A percentile compares a stretch with the other conserved stretches of the same genome.
phyloP scores from a whole-genome alignment of 805 yeast species.

The Candida dendrica region DNA sequence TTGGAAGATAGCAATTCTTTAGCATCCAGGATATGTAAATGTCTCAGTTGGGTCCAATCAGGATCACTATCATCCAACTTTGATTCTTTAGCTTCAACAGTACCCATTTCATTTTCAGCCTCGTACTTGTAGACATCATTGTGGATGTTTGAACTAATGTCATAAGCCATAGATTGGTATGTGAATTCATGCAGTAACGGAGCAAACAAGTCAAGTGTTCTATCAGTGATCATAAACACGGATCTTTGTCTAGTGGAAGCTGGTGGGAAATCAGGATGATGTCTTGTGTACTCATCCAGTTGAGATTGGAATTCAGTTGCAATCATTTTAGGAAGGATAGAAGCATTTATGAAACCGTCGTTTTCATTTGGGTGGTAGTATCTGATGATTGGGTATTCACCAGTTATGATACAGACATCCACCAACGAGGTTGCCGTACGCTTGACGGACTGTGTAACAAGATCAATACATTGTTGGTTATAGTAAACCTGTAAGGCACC shows the following conservation, averaged over 20 bases:
- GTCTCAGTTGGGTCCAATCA: conserved; percentile 67
- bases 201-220: conserved; percentile 76
- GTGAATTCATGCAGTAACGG: conserved; percentile 86
- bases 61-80: conserved; percentile 55
- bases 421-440: conserved; percentile 60
- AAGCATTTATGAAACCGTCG: conserved; percentile 44
- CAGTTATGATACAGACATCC: conserved; percentile 67
- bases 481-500: conserved; percentile 68
- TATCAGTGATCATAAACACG: conserved; percentile 68
- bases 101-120: conserved; percentile 48
- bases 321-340: conserved; percentile 56
- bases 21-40: conserved; percentile 69
- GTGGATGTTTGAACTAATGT: conserved; percentile 41
- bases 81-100: conserved; percentile 34
- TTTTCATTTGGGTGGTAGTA: conserved; percentile 50
- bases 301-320: conserved; percentile 66
- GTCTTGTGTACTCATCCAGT: conserved; percentile 70
- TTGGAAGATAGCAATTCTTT: conserved; percentile 52
- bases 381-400: conserved; percentile 84
- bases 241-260: conserved; percentile 58
- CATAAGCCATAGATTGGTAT: conserved; percentile 90
- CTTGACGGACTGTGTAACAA: conserved; percentile 51
- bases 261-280: conserved; percentile 59
- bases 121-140: conserved; percentile 43
- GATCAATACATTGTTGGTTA: conserved; percentile 53